Percentiles rank a stretch among this genome's conserved stretches.
Evolutionary conservation across 495 filamentous ascomycete genomes (phyloP).

Genomic region (Aspergillus funiculosus): DNA sequence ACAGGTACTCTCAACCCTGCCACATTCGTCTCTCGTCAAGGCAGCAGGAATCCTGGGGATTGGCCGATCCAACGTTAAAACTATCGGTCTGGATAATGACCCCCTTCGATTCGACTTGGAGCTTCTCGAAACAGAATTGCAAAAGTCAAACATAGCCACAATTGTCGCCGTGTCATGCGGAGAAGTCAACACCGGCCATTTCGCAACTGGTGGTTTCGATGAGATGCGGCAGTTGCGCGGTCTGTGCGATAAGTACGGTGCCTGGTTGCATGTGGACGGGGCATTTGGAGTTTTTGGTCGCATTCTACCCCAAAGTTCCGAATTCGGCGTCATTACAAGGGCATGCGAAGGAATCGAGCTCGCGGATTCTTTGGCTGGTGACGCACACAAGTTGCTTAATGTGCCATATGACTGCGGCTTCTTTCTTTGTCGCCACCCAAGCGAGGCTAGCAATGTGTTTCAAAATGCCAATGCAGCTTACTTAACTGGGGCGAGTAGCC

Average conservation of each 20-base stretch:
- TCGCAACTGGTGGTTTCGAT: conserved; percentile 54
- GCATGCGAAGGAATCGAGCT: conserved; percentile 66
- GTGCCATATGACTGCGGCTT: conserved; percentile 94
- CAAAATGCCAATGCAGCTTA: conserved; percentile 84
- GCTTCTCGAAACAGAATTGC: conserved; percentile 49
- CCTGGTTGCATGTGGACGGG: conserved; percentile 90
- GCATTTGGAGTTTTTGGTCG: conserved; percentile 85
- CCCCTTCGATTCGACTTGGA: conserved; percentile 65
- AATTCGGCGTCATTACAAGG: conserved; percentile 52
- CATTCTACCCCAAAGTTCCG: conserved; percentile 50
- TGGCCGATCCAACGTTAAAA: conserved; percentile 61
- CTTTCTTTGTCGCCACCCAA: conserved; percentile 65
- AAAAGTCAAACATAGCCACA: conserved; percentile 47
- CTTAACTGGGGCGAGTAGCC: conserved; percentile 44
- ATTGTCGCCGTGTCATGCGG: conserved; percentile 77
- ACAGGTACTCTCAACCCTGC: conserved; percentile 71
- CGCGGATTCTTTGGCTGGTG: conserved; percentile 79
- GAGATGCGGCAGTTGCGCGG: conserved; percentile 60
- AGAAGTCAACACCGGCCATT: conserved; percentile 88
- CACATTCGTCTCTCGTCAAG: conserved; percentile 78
- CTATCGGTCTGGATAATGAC: conserved; percentile 47
- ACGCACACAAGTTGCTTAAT: conserved; percentile 90
- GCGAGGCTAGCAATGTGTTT: conserved; percentile 58
- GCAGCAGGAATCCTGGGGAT: conserved; percentile 77
- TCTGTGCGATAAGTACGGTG: conserved; percentile 66